phyloP scores from a whole-genome alignment of 2,329 filamentous ascomycete genomes.

The Fonsecaea erecta region DNA sequence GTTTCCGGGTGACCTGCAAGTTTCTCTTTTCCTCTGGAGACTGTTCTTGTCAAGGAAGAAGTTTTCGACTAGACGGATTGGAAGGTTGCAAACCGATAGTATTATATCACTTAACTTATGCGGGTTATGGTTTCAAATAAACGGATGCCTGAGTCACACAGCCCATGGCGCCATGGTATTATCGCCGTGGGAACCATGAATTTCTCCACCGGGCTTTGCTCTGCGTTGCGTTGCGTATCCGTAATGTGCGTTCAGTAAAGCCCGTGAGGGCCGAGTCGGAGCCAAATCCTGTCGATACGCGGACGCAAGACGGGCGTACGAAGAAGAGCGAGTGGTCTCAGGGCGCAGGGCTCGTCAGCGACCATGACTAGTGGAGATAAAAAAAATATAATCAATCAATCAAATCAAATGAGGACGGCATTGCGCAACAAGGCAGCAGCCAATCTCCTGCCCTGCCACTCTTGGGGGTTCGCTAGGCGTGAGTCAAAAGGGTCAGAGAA shows the following conservation, averaged over 20 bases:
- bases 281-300: constrained; percentile 13
- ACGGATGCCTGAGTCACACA: constrained; percentile 32
- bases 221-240: constrained; percentile 11
- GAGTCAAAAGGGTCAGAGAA: constrained; percentile 7
- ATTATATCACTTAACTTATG: constrained; percentile 22
- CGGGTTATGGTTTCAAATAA: constrained; percentile 8
- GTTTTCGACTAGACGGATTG: neutral
- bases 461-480: no score
- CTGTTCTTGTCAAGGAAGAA: neutral
- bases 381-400: neutral
- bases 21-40: neutral
- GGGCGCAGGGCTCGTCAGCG: constrained; percentile 21
- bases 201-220: constrained; percentile 13
- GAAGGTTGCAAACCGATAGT: constrained; percentile 18
- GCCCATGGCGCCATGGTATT: constrained; percentile 15
- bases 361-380: neutral
- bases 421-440: no score
- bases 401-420: constrained; percentile 27
- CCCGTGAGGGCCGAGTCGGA: constrained; percentile 13
- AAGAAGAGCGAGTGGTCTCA: constrained; percentile 1
- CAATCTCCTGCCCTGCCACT: no score
- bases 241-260: constrained; percentile 23
- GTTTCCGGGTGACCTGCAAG: constrained; percentile 12
- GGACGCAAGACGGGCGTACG: constrained; percentile 11
- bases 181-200: constrained; percentile 21